Evolutionary conservation across 2,329 filamentous ascomycete genomes (phyloP), one percentile per base, ranked within the genome.

Genomic region (Beauveria sp.): DNA sequence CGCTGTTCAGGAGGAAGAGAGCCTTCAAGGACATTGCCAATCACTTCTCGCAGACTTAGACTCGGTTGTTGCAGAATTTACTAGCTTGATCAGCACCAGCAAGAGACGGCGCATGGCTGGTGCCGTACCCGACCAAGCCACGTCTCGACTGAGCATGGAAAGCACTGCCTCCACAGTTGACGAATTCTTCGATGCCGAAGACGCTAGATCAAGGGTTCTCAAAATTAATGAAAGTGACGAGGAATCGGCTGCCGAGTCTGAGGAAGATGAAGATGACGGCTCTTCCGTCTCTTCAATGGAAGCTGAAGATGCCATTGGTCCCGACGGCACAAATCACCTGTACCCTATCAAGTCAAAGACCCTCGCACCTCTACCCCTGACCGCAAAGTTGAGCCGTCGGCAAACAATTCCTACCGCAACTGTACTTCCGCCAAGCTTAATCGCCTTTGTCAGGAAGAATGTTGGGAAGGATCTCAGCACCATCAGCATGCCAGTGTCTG

Each of bases 391-490:
- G 3, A 74, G 80, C 44, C 85, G 94, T 40, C 85, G 94, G 61
- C 80, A 77, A 7, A 87, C 84, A 0, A 85, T 99, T 18, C 82
- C 86, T 3, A 80, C 89, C 2, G 86, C 92, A 7, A 91, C 87
- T 30, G 86, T 92, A 16, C 79, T 86, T 61, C 94, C 94, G 0
- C 94, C 94, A 0, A 96, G 91, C 71, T 79, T 99, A 58, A 96
- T 99, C 66, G 90, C 91, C 0, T 96, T 97, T 72, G 81, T 97
- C 37, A 87, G 94, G 66, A 99, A 97, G 75, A 99, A 99, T 67
- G 94, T 97, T 10, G 94, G 94, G 70, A 99, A 99, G 74, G 94
- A 99, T 73, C 79, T 99, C 54, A 96, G 91, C 63, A 96, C 92
- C 3, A 96, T 99, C 66, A 92, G 91, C 53, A 97, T 97, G 93